Percentiles rank a stretch among this genome's conserved stretches.
These are phyloP conservation scores for Asterochloris erici DNA, from an alignment of 139 green algal species.

Conservation along the genomic window DNA sequence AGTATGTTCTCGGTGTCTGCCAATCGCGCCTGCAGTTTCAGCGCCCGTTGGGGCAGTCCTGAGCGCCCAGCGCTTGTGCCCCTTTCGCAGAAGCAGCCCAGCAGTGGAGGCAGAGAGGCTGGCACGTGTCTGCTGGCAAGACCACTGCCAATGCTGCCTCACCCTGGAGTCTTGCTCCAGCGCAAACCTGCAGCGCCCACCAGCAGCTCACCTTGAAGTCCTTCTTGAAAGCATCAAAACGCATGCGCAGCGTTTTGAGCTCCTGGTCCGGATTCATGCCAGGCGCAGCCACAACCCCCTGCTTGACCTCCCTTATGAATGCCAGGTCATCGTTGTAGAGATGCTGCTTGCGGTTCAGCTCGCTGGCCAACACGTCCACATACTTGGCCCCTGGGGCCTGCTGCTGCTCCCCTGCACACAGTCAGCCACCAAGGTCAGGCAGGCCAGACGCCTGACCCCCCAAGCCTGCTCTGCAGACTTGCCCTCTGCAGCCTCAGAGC, in stretches of 20 bases:
- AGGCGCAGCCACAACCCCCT: conserved; percentile 16
- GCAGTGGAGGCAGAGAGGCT: background rate
- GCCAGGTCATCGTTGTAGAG: conserved; percentile 20
- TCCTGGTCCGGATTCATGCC: conserved; percentile 30
- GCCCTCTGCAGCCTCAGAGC: too few relatives aligned
- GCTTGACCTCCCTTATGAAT: conserved; percentile 26
- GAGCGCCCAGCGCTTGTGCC: background rate
- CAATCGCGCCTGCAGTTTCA: conserved; percentile 18
- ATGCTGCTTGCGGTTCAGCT: conserved; percentile 21
- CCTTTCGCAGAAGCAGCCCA: background rate
- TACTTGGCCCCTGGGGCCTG: too few relatives aligned
- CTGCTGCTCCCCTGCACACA: too few relatives aligned
- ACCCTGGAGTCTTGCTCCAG: background rate
- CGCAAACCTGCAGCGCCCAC: background rate
- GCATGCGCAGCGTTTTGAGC: conserved; percentile 24
- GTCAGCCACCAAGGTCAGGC: too few relatives aligned
- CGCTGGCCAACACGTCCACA: background rate
- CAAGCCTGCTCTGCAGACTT: too few relatives aligned
- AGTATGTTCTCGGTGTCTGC: conserved; percentile 19
- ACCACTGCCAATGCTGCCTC: background rate
- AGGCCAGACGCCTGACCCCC: too few relatives aligned
- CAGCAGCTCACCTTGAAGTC: conserved; percentile 25
- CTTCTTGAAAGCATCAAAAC: conserved; percentile 23
- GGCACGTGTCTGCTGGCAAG: background rate
- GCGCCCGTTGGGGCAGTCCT: background rate